Conservation (phyloP, 75 land plant species). For the Picea glauca region DNA sequence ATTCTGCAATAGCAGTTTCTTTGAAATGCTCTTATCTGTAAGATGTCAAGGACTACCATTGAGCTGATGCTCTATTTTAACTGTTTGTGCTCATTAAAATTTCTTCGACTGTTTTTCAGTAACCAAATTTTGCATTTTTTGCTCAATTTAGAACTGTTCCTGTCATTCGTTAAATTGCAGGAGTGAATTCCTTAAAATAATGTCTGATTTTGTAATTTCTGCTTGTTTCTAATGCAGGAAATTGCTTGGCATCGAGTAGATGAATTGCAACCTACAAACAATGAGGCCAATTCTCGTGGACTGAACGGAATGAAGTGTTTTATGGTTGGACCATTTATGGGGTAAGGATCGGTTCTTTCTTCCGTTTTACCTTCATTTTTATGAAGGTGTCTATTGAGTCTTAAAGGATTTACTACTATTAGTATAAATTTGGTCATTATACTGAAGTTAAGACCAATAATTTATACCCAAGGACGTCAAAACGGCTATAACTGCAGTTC, state of each 20-base stretch:
- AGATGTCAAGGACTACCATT: background rate
- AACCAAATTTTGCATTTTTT: background rate
- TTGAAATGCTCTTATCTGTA: no score
- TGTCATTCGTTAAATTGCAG: background rate
- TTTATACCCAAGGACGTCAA: background rate
- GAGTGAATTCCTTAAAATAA: background rate
- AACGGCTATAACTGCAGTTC: background rate
- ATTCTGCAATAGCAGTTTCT: background rate
- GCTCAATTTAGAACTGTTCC: background rate
- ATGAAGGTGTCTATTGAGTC: background rate
- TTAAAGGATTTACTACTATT: background rate
- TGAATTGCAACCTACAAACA: conserved; percentile 63
- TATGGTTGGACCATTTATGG: conserved; percentile 90
- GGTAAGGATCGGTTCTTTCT: conserved; percentile 37
- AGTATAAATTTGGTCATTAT: background rate
- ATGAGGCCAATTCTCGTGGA: conserved; percentile 70
- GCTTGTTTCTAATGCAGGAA: conserved; percentile 48
- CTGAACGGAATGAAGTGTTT: conserved; percentile 88
- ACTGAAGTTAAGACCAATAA: background rate
- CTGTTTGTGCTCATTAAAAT: background rate
- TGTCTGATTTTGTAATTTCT: background rate
- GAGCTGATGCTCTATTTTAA: background rate
- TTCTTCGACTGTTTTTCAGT: background rate
- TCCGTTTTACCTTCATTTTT: background rate
- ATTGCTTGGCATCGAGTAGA: conserved; percentile 88